Conservation (phyloP, 345 rosid genomes). For the Camelina laxa region DNA sequence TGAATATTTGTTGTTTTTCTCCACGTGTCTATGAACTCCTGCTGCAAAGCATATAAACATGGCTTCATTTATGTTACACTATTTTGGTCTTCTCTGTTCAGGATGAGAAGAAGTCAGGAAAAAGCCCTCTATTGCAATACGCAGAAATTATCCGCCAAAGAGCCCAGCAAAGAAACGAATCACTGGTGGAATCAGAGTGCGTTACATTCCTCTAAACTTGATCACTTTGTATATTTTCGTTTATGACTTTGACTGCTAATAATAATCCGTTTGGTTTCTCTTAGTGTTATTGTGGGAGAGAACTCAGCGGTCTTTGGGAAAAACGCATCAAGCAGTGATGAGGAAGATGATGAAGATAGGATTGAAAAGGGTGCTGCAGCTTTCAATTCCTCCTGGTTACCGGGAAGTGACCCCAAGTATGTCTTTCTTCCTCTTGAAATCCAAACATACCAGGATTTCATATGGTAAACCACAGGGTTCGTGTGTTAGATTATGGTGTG, state of each 20-base stretch:
- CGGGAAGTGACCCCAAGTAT: constrained; percentile 67
- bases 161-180: constrained; percentile 71
- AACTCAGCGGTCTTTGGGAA: constrained; percentile 62
- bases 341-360: constrained; percentile 54
- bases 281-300: constrained; percentile 88
- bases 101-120: constrained; percentile 69
- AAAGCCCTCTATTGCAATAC: constrained; percentile 73
- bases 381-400: constrained; percentile 90
- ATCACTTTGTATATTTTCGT: neutral
- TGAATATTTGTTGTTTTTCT: neutral
- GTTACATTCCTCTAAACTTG: constrained; percentile 13
- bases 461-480: neutral
- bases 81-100: constrained; percentile 33
- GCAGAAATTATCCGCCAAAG: constrained; percentile 58
- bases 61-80: neutral
- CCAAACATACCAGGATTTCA: neutral
- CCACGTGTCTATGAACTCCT: neutral
- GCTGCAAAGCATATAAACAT: neutral
- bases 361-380: constrained; percentile 59
- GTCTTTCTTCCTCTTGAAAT: constrained; percentile 29
- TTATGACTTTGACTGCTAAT: constrained; percentile 7
- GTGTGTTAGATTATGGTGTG: neutral
- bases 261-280: constrained; percentile 26
- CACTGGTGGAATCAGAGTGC: constrained; percentile 86
- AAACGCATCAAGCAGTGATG: constrained; percentile 54